Conservation (phyloP, 495 filamentous ascomycete genomes). For the Hypoxylon rickii region DNA sequence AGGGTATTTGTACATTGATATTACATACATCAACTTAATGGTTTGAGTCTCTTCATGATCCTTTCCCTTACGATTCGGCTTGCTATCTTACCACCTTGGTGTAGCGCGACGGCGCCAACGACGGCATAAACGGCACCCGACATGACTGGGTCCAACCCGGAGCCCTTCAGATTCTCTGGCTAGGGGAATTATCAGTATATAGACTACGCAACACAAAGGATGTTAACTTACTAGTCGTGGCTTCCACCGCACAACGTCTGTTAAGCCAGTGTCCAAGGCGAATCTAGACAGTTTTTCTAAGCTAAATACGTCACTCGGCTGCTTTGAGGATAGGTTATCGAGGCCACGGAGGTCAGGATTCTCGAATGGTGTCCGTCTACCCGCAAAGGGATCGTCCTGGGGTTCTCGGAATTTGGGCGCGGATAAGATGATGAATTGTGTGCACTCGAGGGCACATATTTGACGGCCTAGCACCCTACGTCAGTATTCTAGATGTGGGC, state of each 20-base stretch:
- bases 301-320: conserved; percentile 59
- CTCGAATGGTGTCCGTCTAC: conserved; percentile 66
- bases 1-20: conserved; percentile 22
- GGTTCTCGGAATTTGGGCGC: conserved; percentile 35
- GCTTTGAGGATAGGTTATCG: conserved; percentile 63
- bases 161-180: conserved; percentile 70
- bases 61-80: conserved; percentile 74
- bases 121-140: conserved; percentile 81
- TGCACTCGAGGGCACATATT: conserved; percentile 78
- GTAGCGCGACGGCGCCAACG: conserved; percentile 82
- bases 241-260: conserved; percentile 81
- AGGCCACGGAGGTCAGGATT: conserved; percentile 76
- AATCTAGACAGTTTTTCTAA: conserved; percentile 66
- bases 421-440: conserved; percentile 65
- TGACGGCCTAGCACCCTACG: conserved; percentile 60
- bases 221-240: conserved; percentile 68
- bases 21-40: conserved; percentile 18
- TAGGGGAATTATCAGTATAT: conserved; percentile 44
- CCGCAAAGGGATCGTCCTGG: conserved; percentile 42
- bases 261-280: conserved; percentile 69
- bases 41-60: conserved; percentile 60
- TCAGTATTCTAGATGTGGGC: conserved; percentile 38
- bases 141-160: conserved; percentile 73
- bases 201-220: not conserved
- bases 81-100: conserved; percentile 80